These are phyloP conservation scores for Hymenoscyphus fraxineus DNA, from an alignment of 2,329 filamentous ascomycete species.

Conservation along the genomic window DNA sequence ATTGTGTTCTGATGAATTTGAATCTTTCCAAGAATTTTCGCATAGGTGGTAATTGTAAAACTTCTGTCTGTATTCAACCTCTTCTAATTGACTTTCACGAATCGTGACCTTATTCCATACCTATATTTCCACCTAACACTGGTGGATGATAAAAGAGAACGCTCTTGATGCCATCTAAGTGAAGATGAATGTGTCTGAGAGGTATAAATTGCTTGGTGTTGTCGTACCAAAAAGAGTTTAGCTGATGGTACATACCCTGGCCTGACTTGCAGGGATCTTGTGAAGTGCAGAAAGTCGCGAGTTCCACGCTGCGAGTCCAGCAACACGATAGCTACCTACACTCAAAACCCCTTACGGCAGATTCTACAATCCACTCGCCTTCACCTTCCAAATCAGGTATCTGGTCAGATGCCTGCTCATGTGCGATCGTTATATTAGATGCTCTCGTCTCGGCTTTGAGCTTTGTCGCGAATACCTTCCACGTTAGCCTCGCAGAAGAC, in stretches of 20 bases:
- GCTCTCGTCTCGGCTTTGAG: constrained; percentile 9
- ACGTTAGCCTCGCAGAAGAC: neutral
- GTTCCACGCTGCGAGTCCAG: neutral
- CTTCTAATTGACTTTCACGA: too few relatives aligned
- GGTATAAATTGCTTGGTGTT: neutral
- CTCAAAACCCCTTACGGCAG: neutral
- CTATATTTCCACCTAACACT: too few relatives aligned
- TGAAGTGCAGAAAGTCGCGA: neutral
- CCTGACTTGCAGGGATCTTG: too few relatives aligned
- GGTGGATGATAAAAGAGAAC: too few relatives aligned
- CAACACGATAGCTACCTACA: neutral
- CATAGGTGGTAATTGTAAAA: too few relatives aligned
- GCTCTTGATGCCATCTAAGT: too few relatives aligned
- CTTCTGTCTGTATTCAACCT: too few relatives aligned
- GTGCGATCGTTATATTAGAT: constrained; percentile 6
- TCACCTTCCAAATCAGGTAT: neutral
- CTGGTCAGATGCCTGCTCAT: constrained; percentile 16
- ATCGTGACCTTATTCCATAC: too few relatives aligned
- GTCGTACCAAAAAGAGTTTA: neutral
- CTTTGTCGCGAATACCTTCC: constrained; percentile 15
- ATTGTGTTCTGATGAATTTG: neutral
- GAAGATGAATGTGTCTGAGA: too few relatives aligned
- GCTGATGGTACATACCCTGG: neutral
- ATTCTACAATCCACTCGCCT: neutral
- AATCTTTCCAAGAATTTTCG: neutral